Percentiles rank a stretch among this genome's conserved stretches.
Conservation (phyloP, 2,329 filamentous ascomycete species). For the Colletotrichum sp. region DNA sequence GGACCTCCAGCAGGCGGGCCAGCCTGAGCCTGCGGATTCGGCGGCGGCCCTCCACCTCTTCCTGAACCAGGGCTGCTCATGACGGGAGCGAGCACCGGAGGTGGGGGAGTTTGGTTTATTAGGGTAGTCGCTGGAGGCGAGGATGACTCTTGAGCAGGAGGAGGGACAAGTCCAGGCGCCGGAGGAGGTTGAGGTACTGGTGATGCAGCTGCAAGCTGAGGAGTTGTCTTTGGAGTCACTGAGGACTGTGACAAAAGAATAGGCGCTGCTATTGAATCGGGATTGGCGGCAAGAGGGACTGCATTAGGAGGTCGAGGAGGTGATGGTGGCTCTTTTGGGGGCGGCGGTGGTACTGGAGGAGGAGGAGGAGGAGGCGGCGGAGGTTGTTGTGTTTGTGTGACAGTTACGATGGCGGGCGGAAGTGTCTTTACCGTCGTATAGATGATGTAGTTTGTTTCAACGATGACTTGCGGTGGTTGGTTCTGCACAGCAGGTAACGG, state of each 20-base stretch:
- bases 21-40: background rate
- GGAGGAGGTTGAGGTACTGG: background rate
- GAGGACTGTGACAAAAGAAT: background rate
- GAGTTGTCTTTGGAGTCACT: background rate
- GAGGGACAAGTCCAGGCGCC: background rate
- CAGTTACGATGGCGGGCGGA: background rate
- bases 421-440: background rate
- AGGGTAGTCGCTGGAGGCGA: background rate
- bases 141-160: background rate
- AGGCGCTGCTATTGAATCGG: background rate
- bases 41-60: background rate
- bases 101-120: background rate
- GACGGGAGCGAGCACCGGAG: background rate
- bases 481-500: background rate
- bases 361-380: background rate
- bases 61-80: background rate
- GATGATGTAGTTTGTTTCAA: constrained; percentile 6
- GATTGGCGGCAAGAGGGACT: background rate
- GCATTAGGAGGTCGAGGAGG: background rate
- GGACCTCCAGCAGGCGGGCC: background rate
- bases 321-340: background rate
- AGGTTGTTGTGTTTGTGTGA: background rate
- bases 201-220: background rate
- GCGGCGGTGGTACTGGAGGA: background rate
- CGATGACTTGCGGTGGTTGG: background rate